A percentile compares a stretch with the other conserved stretches of the same genome.
phyloP scores from a whole-genome alignment of 768 basidiomycete species.

The Fistulinella prunicolor region DNA sequence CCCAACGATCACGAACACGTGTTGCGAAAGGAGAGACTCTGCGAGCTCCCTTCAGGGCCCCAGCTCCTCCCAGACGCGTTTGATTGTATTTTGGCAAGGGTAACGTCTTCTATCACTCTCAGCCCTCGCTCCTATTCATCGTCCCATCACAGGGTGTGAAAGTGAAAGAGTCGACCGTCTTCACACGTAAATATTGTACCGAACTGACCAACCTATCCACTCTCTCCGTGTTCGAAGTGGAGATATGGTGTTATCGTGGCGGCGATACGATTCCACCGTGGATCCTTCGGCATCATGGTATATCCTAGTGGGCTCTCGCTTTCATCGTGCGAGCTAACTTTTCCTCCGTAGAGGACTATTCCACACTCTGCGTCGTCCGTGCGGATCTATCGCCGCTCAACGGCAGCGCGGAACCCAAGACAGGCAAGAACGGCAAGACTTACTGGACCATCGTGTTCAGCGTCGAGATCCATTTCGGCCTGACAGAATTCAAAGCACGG shows the following conservation, averaged over 20 bases:
- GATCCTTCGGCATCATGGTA: constrained; percentile 59
- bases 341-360: constrained; percentile 53
- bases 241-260: constrained; percentile 84
- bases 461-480: constrained; percentile 78
- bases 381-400: constrained; percentile 73
- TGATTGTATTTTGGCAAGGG: constrained; percentile 73
- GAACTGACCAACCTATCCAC: constrained; percentile 75
- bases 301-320: background rate
- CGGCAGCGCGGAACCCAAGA: constrained; percentile 67
- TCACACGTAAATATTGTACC: constrained; percentile 79
- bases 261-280: constrained; percentile 67
- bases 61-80: constrained; percentile 79
- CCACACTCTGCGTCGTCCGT: constrained; percentile 74
- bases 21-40: constrained; percentile 59
- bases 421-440: constrained; percentile 59
- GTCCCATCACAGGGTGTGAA: constrained; percentile 49
- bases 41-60: constrained; percentile 75
- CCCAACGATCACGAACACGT: constrained; percentile 63
- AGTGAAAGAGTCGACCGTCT: constrained; percentile 80
- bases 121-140: constrained; percentile 7
- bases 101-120: constrained; percentile 32
- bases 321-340: background rate
- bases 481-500: constrained; percentile 78
- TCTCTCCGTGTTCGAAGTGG: constrained; percentile 78
- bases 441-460: constrained; percentile 87